Conservation (phyloP, 768 basidiomycete genomes). For the Chalciporus pseudorubinellus region DNA sequence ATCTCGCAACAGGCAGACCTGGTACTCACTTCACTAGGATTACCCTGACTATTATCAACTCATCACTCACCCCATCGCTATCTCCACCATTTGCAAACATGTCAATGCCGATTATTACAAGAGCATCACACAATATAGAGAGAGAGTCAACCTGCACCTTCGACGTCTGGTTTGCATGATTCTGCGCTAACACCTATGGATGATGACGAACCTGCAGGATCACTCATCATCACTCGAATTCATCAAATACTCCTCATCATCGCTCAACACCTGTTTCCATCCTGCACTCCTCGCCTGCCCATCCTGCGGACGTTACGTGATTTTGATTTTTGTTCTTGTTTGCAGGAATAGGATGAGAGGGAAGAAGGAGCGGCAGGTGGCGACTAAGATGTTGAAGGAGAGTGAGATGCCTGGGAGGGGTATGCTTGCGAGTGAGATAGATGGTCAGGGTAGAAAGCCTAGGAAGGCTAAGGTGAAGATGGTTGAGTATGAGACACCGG, state of each 20-base stretch:
- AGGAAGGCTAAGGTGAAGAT: too few relatives aligned
- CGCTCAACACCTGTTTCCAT: too few relatives aligned
- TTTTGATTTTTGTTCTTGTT: constrained; percentile 6
- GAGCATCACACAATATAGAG: constrained; percentile 63
- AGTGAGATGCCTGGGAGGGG: too few relatives aligned
- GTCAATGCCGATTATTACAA: constrained; percentile 67
- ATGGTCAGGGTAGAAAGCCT: too few relatives aligned
- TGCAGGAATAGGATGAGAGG: too few relatives aligned
- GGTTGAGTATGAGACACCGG: too few relatives aligned
- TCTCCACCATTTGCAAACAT: constrained; percentile 83
- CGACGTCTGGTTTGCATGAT: constrained; percentile 51
- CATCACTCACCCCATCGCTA: constrained; percentile 84
- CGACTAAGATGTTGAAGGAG: too few relatives aligned
- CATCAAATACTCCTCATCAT: too few relatives aligned
- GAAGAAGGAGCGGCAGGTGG: too few relatives aligned
- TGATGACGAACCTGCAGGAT: constrained; percentile 67
- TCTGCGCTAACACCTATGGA: constrained; percentile 79
- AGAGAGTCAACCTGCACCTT: constrained; percentile 31
- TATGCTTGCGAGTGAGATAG: too few relatives aligned
- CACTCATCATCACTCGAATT: too few relatives aligned
- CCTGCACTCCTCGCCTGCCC: too few relatives aligned
- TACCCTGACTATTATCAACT: constrained; percentile 93
- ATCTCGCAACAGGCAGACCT: not conserved
- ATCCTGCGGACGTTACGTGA: constrained; percentile 19
- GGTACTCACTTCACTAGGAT: constrained; percentile 46